Evolutionary conservation across 164 flowering plant genomes (phyloP), one percentile per base, ranked within the genome.

Genomic region (Houttuynia cordata): DNA sequence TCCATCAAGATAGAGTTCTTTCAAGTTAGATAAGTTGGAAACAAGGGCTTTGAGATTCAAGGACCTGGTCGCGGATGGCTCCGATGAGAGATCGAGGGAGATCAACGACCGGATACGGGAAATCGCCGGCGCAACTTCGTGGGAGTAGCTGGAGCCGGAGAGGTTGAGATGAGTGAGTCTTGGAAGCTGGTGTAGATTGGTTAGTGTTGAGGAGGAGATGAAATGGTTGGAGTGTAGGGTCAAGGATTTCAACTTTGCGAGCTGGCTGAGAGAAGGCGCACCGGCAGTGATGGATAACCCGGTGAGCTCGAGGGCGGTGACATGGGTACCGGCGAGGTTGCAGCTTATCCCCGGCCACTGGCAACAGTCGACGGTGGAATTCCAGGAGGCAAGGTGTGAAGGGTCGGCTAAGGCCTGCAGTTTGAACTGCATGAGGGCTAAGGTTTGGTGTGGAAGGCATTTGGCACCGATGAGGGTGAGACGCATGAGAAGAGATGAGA

Each of bases 171-270:
- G 55, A 17, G 23, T 66, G 71, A 82, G 62, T 51, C 64, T 62
- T 0, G 61, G 23, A 6, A 82, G 76, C 21, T 40, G 61, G 20
- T 12, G 66, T 19, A 84, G 51, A 45, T 68, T 66, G 30, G 68
- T 17, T 3, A 83, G 90, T 41, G 80, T 73, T 10, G 23, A 39
- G 30, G 17, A 54, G 50, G 42, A 30, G 7, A 17, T 52, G 56
- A 83, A 69, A 0, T 17, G 20, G 66, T 84, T 84, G n/a, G 0
- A 13, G 2, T 82, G 75, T 1, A 84, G 41, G 45, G 82, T 85
- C 60, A 84, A 18, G 60, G 64, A 60, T 34, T 30, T 62, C 10
- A 84, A 72, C 42, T 64, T 52, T 6, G 59, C 34, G 24, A 81
- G 74, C 1, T 64, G 61, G 15, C 24, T 34, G 10, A 54, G 57